Evolutionary conservation across 192 early-diverging fungal genomes (phyloP).

Genomic region (Geranomyces variabilis): DNA sequence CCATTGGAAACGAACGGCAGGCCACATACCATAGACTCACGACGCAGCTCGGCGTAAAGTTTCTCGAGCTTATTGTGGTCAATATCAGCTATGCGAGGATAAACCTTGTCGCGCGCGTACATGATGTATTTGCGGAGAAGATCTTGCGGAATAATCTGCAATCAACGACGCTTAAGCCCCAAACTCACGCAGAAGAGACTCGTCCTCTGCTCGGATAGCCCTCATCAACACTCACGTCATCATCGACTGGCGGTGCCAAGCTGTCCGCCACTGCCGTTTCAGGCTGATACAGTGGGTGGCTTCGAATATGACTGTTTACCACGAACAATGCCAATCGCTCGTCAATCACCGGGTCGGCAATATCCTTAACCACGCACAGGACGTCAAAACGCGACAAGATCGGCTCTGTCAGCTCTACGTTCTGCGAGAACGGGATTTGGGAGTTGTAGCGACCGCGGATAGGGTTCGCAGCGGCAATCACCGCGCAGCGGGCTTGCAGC

Average conservation of each 20-base stretch:
- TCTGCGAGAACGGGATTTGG: slow-evolving; percentile 91
- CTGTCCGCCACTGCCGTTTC: slow-evolving; percentile 41
- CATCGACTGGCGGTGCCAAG: slow-evolving; percentile 47
- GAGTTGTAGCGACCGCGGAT: slow-evolving; percentile 85
- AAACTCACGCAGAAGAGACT: neutral
- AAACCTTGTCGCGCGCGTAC: slow-evolving; percentile 79
- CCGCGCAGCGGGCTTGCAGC: slow-evolving; percentile 78
- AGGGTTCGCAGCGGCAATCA: slow-evolving; percentile 89
- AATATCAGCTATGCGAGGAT: slow-evolving; percentile 78
- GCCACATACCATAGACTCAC: slow-evolving; percentile 69
- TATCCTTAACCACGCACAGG: slow-evolving; percentile 94
- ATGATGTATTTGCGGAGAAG: slow-evolving; percentile 85
- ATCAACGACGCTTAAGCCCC: neutral
- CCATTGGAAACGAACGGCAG: neutral
- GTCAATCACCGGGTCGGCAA: slow-evolving; percentile 87
- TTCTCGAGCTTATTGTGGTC: slow-evolving; percentile 87
- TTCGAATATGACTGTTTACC: slow-evolving; percentile 86
- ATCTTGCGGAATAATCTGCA: slow-evolving; percentile 73
- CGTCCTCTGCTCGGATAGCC: neutral
- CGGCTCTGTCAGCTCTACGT: slow-evolving; percentile 98
- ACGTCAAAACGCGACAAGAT: slow-evolving; percentile 98
- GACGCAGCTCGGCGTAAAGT: slow-evolving; percentile 89
- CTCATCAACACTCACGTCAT: slow-evolving; percentile 57
- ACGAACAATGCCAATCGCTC: slow-evolving; percentile 92
- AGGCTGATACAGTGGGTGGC: slow-evolving; percentile 73